A percentile compares a stretch with the other conserved stretches of the same genome.
These are phyloP conservation scores for Agrocybe chaxingu DNA, from an alignment of 768 basidiomycete genomes.

Conservation along the genomic window DNA sequence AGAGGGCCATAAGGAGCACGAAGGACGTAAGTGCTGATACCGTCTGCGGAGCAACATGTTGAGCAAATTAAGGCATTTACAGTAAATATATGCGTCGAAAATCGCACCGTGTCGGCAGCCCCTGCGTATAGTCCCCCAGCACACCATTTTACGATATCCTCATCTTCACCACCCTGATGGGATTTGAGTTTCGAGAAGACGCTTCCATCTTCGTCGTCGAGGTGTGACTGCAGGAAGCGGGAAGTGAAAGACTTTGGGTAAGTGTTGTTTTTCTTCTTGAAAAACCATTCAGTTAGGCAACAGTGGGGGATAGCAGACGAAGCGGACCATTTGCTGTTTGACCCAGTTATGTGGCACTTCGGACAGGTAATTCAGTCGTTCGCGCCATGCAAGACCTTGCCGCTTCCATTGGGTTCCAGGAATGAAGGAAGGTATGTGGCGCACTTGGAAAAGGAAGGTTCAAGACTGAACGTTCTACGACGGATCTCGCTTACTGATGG, in stretches of 20 bases:
- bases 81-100: too few relatives aligned
- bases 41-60: too few relatives aligned
- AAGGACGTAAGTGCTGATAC: too few relatives aligned
- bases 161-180: conserved; percentile 23
- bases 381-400: conserved; percentile 38
- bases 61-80: too few relatives aligned
- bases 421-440: conserved; percentile 46
- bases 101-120: conserved; percentile 36
- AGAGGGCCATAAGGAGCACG: too few relatives aligned
- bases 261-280: conserved; percentile 24
- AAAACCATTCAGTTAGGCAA: not conserved
- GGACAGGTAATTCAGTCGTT: conserved; percentile 31
- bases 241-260: conserved; percentile 44
- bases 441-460: conserved; percentile 26
- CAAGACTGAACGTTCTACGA: not conserved
- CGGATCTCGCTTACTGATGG: conserved; percentile 27
- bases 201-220: conserved; percentile 8
- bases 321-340: conserved; percentile 38
- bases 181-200: conserved; percentile 3
- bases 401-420: conserved; percentile 49
- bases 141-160: conserved; percentile 47
- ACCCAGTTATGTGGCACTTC: conserved; percentile 42
- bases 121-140: conserved; percentile 50
- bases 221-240: conserved; percentile 24
- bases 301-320: not conserved